Conservation (phyloP, 2,329 filamentous ascomycete species). For the Pezicula carpinea region DNA sequence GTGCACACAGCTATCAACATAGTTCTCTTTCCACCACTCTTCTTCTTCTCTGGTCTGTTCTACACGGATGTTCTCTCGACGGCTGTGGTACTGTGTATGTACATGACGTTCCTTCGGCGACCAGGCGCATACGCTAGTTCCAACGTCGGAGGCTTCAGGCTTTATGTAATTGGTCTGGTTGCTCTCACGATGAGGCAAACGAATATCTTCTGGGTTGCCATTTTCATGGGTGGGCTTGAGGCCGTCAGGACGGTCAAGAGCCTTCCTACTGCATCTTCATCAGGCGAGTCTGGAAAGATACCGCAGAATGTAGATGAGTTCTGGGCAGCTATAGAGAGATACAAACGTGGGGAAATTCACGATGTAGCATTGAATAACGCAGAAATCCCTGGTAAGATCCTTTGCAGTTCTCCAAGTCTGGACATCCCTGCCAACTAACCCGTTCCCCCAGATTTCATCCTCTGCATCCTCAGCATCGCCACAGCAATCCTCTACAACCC, state of each 20-base stretch:
- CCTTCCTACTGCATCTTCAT: constrained; percentile 24
- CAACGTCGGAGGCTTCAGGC: constrained; percentile 22
- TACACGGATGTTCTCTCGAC: constrained; percentile 92
- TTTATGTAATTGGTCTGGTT: constrained; percentile 52
- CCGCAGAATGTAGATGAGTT: constrained; percentile 10
- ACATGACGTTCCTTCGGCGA: constrained; percentile 48
- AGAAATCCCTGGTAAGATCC: constrained; percentile 44
- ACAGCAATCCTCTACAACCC: constrained; percentile 52
- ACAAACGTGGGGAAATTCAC: constrained; percentile 48
- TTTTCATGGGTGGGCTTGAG: constrained; percentile 66
- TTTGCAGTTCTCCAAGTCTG: constrained; percentile 1
- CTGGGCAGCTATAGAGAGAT: constrained; percentile 10
- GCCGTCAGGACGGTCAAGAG: constrained; percentile 46
- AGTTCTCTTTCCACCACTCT: constrained; percentile 79
- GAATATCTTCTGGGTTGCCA: constrained; percentile 91
- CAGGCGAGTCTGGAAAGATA: background rate
- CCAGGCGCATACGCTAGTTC: constrained; percentile 13
- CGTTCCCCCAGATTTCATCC: constrained; percentile 41
- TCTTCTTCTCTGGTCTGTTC: constrained; percentile 94
- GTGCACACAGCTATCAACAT: constrained; percentile 72
- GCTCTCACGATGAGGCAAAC: constrained; percentile 83
- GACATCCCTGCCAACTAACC: constrained; percentile 17
- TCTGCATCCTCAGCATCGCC: constrained; percentile 59
- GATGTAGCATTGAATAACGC: constrained; percentile 45
- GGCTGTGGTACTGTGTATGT: constrained; percentile 66